Base-by-base conservation (phyloP, 228 moss, liverwort and hornwort genomes). In the Sphagnum magellanicum region DNA sequence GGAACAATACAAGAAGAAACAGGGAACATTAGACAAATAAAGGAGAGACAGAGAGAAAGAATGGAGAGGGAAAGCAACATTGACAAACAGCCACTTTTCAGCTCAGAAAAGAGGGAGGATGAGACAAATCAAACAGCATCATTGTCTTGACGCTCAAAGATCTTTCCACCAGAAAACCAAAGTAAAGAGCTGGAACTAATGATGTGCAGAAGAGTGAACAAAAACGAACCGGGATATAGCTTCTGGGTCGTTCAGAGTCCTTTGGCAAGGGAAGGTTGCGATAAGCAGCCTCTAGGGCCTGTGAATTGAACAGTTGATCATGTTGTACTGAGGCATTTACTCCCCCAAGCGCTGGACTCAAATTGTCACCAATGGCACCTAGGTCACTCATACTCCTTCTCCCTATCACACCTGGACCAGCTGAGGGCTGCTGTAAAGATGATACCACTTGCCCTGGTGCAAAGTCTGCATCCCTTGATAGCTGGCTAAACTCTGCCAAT, bases 391-490 rank as follows among this genome's bases (percentile, higher is more conserved):
- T 75, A 76, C 86, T 82, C 65, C 97, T 79, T 76, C 92, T 78
- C 63, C 93, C 95, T 72, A 93, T 92, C 12, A 97, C 78, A 61
- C 96, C 96, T 10, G 81, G 84, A 69, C 89, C 89, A 71, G 80
- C 70, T 50, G 85, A 85, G 49, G 91, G 81, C 74, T 88, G 89
- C 64, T 78, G 78, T 32, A 79, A 88, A 32, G 32, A 32, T 32
- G 32, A 32, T 70, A 76, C 84, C 73, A 88, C 79, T 71, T 88
- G 96, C 65, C 91, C 92, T 16, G 84, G 88, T 66, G 81, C 81
- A 76, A 97, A 90, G 77, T 93, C 97, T 48, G 73, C 88, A 71
- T 97, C 97, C 64, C 93, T 91, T 68, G 97, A 93, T 77, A 93
- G 88, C 76, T 91, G 93, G 69, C 93, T 91, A 52, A 91, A 88